These are phyloP conservation scores for Sarocladium oryzae DNA, from an alignment of 2,329 filamentous ascomycete genomes.

Conservation along the genomic window DNA sequence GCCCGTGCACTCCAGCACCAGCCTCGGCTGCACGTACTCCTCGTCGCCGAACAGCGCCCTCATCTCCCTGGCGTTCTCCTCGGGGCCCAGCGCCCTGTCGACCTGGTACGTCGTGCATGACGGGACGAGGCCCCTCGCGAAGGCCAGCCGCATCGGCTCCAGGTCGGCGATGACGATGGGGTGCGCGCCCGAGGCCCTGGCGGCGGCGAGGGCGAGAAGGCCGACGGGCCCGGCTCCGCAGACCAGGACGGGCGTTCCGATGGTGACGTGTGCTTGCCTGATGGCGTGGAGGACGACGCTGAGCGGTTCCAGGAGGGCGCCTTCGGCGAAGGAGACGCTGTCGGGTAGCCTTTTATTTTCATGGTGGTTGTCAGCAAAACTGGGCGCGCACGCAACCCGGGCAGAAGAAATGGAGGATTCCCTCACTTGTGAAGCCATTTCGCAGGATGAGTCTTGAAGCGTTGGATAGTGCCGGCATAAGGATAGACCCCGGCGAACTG, in stretches of 20 bases:
- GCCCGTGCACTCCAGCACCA: conserved; percentile 60
- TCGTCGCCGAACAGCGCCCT: conserved; percentile 8
- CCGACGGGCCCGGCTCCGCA: conserved; percentile 61
- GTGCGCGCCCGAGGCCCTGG: conserved; percentile 55
- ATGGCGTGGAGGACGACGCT: conserved; percentile 59
- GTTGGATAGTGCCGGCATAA: conserved; percentile 51
- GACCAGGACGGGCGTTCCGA: conserved; percentile 49
- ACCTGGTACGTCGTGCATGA: conserved; percentile 11
- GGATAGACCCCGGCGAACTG: conserved; percentile 52
- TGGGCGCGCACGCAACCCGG: not conserved
- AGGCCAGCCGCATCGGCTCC: conserved; percentile 26
- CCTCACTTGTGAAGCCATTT: conserved; percentile 45
- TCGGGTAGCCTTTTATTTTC: conserved; percentile 48
- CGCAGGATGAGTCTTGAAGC: conserved; percentile 49
- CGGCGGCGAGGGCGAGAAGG: conserved; percentile 49
- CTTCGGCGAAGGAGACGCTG: conserved; percentile 49
- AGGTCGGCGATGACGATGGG: conserved; percentile 60
- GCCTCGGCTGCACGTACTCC: conserved; percentile 53
- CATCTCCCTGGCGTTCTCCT: conserved; percentile 9
- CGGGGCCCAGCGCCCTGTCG: not conserved
- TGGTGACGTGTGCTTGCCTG: conserved; percentile 40
- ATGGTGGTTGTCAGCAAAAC: not conserved
- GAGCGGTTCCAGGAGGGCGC: conserved; percentile 58
- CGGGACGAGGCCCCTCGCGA: conserved; percentile 9
- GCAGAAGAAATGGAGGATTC: conserved; percentile 1